Percentiles rank a stretch among this genome's conserved stretches.
Evolutionary conservation across 140 eudicot species (phyloP).

Genomic region (Stevia rebaudiana): DNA sequence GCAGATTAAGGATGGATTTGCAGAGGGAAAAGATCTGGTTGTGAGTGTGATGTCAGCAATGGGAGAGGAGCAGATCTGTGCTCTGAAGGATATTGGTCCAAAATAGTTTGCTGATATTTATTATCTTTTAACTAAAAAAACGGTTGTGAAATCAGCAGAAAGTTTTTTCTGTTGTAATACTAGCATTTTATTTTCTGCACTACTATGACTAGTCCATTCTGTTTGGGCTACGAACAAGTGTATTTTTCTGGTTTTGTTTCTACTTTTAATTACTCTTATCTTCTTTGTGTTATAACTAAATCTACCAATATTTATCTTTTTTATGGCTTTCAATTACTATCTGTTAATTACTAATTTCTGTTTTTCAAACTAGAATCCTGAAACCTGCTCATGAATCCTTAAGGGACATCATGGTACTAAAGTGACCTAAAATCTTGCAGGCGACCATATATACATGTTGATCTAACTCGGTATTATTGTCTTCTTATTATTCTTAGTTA

Average conservation of each 20-base stretch:
- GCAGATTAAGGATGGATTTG: constrained; percentile 48
- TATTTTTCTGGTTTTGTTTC: constrained; percentile 17
- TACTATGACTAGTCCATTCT: constrained; percentile 27
- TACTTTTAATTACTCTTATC: constrained; percentile 9
- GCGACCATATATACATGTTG: too few species aligned
- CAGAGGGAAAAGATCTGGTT: constrained; percentile 46
- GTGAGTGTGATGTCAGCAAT: constrained; percentile 50
- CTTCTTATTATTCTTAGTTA: too few species aligned
- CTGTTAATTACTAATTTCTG: too few species aligned
- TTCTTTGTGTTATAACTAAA: neutral
- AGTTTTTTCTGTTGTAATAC: constrained; percentile 19
- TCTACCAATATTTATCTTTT: neutral
- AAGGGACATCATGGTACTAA: too few species aligned
- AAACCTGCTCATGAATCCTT: too few species aligned
- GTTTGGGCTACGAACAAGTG: constrained; percentile 30
- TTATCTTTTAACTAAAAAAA: neutral
- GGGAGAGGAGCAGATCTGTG: constrained; percentile 50
- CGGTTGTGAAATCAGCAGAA: constrained; percentile 20
- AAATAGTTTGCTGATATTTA: constrained; percentile 18
- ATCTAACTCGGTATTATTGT: too few species aligned
- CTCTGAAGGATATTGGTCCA: constrained; percentile 41
- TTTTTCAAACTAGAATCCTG: too few species aligned
- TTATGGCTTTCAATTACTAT: too few species aligned
- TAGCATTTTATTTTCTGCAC: constrained; percentile 29
- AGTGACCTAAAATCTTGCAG: too few species aligned